These are phyloP conservation scores for Boechera retrofracta DNA, from an alignment of 345 rosid species.

Conservation along the genomic window DNA sequence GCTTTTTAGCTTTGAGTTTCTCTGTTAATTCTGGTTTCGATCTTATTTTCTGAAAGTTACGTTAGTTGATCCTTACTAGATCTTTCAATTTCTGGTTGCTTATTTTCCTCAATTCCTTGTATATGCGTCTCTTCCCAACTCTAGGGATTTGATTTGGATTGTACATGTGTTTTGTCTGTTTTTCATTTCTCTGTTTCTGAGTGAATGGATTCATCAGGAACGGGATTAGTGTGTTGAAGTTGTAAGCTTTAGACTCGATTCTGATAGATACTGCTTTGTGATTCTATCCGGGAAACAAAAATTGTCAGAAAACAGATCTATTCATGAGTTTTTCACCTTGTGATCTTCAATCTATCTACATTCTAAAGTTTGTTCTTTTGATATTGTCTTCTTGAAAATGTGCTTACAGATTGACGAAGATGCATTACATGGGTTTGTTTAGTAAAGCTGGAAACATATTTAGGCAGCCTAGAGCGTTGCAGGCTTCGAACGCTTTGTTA, in stretches of 20 bases:
- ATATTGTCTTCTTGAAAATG: constrained; percentile 5
- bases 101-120: neutral
- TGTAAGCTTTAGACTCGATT: constrained; percentile 31
- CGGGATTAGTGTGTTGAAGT: constrained; percentile 10
- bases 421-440: constrained; percentile 48
- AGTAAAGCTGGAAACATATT: constrained; percentile 48
- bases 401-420: constrained; percentile 34
- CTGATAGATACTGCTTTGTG: constrained; percentile 12
- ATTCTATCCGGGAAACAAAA: neutral
- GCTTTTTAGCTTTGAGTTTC: constrained; percentile 11
- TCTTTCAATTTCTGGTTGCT: constrained; percentile 12
- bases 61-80: constrained; percentile 20
- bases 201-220: constrained; percentile 30
- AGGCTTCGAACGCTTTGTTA: constrained; percentile 41
- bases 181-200: constrained; percentile 14
- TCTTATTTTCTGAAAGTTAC: constrained; percentile 5
- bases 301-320: neutral
- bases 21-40: neutral
- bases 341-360: constrained; percentile 3
- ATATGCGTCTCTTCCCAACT: neutral
- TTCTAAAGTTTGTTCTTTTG: constrained; percentile 12
- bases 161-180: neutral
- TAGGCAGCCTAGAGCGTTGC: constrained; percentile 45
- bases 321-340: constrained; percentile 20
- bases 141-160: constrained; percentile 4